Base-by-base conservation (phyloP, 495 filamentous ascomycete species). In the Tuber umbilicatum region DNA sequence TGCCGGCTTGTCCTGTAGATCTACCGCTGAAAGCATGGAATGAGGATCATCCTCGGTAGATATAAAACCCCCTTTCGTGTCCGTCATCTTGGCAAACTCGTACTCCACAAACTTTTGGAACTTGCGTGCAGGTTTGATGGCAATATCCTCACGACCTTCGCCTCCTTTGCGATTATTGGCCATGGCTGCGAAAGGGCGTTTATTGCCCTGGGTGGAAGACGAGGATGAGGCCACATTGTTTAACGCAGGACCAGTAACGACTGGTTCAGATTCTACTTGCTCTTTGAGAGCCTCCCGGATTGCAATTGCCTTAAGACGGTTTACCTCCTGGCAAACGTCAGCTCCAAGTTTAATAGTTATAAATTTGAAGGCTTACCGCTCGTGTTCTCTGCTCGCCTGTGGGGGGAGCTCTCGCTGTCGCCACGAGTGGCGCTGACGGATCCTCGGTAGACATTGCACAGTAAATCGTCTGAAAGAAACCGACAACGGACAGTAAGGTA, bases 81-180 rank as follows among this genome's bases (percentile, higher is more conserved):
- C 95, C 21, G 90, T 94, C 93, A 99, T 99, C 85, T 93, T 93
- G 77, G 91, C 92, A 78, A 99, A 94, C 85, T 99, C 96, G 83
- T 97, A 97, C 74, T 99, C 95, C 78, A 99, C 92, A 84, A 90
- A 98, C 83, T 94, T 93, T 67, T 89, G 88, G 80, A 97, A 97
- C 79, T 94, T 97, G 73, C 87, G 88, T 70, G 90, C 91, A 2
- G 91, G 89, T 73, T 87, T 88, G 75, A 97, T 92, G 21, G 87
- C 84, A 70, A 82, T 85, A 42, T 87, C 86, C 37, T 89, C 87
- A 47, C 90, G 89, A 71, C 91, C 91, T 47, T 86, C 84, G 69
- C 89, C 89, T 35, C 84, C 82, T 68, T 79, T 82, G 82, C 74
- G 78, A 38, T 78, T 75, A 76, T 82, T 73, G 73, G 73, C 72